Conservation (phyloP, 176 grass and related monocot genomes). For the Aegilops speltoides region DNA sequence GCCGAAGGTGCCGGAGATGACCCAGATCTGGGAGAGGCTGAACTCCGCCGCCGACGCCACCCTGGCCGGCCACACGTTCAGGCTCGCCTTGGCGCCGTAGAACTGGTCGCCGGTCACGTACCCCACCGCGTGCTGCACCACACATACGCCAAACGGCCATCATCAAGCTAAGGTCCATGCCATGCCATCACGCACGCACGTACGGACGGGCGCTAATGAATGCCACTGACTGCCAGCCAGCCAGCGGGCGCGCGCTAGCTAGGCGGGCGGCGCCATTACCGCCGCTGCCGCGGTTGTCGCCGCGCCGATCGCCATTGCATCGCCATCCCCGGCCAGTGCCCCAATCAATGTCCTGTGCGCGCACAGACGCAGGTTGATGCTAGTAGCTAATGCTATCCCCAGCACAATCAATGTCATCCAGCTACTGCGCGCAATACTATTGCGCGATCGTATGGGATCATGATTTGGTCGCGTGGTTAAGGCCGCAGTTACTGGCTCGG, state of each 20-base stretch:
- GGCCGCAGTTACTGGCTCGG: background rate
- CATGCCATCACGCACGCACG: background rate
- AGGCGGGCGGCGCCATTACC: slow-evolving; percentile 12
- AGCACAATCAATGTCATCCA: slow-evolving; percentile 36
- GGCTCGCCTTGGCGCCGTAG: slow-evolving; percentile 93
- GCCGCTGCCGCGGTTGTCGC: background rate
- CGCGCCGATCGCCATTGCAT: background rate
- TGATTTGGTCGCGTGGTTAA: slow-evolving; percentile 40
- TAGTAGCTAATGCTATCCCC: background rate
- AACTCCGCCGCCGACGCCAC: slow-evolving; percentile 76
- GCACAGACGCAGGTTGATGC: background rate
- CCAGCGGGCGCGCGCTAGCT: background rate
- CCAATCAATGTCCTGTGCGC: slow-evolving; percentile 12
- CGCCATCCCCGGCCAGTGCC: background rate
- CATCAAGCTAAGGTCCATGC: background rate
- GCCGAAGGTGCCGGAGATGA: slow-evolving; percentile 97
- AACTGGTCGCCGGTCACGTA: slow-evolving; percentile 84
- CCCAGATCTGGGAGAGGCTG: slow-evolving; percentile 97
- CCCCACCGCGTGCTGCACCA: slow-evolving; percentile 83
- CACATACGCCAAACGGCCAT: background rate
- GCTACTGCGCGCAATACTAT: background rate
- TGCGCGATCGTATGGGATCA: background rate
- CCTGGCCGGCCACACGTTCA: slow-evolving; percentile 83
- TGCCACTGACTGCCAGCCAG: background rate
- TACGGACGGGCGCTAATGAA: background rate